These are phyloP conservation scores for Volvox reticuliferus DNA, from an alignment of 139 green algal species.

Conservation along the genomic window DNA sequence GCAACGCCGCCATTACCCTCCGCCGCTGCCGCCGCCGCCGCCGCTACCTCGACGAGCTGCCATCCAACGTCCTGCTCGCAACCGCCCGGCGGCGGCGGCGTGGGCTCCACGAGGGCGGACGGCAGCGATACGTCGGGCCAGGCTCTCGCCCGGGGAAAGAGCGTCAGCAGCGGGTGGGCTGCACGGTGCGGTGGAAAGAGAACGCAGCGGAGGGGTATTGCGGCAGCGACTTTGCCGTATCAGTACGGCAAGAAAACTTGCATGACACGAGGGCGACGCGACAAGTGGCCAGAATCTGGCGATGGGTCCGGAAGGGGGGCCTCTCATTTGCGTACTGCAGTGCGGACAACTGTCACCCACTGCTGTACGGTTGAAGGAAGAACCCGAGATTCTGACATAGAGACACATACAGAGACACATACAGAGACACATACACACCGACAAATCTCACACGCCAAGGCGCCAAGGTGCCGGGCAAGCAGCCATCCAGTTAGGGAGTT, in stretches of 20 bases:
- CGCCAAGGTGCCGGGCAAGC: not conserved
- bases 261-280: no score
- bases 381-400: no score
- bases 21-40: not conserved
- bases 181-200: not conserved
- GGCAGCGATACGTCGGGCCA: constrained; percentile 39
- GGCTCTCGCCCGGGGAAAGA: not conserved
- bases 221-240: not conserved
- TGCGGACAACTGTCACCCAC: no score
- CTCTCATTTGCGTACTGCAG: no score
- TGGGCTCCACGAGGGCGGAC: constrained; percentile 8
- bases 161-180: constrained; percentile 26
- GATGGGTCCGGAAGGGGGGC: no score
- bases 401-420: no score
- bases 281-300: no score
- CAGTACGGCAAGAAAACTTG: not conserved
- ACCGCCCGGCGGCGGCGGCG: constrained; percentile 3
- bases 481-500: not conserved
- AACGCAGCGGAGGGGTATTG: not conserved
- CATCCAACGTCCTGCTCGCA: not conserved
- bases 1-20: not conserved
- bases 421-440: no score
- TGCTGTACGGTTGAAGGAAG: no score
- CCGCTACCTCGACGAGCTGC: constrained; percentile 15
- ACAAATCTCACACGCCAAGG: no score